Evolutionary conservation across 1,284 basidiomycete species (phyloP).

Genomic region (Puccinia polysora): DNA sequence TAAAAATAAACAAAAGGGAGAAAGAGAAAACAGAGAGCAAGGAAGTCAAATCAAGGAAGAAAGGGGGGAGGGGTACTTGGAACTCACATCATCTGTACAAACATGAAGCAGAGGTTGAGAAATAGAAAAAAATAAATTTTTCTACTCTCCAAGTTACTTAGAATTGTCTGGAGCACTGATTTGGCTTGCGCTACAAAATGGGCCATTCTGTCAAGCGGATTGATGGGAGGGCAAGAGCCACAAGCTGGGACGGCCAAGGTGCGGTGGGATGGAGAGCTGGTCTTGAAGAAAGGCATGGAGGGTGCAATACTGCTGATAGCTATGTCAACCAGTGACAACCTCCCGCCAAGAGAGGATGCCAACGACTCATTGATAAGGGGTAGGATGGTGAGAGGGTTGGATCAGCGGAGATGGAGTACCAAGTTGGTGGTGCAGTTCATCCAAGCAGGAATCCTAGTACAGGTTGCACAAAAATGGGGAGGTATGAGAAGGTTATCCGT

Average conservation of each 20-base stretch:
- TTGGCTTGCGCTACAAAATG: conserved; percentile 46
- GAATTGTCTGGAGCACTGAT: conserved; percentile 68
- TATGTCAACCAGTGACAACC: conserved; percentile 13
- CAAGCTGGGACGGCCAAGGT: too few species aligned
- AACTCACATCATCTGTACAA: conserved; percentile 56
- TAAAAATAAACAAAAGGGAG: neutral
- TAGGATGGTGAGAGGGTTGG: neutral
- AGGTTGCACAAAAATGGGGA: too few species aligned
- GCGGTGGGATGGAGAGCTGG: too few species aligned
- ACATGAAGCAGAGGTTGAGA: conserved; percentile 93
- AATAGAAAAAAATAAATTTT: conserved; percentile 96
- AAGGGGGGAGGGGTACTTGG: too few species aligned
- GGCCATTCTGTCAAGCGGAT: conserved; percentile 28
- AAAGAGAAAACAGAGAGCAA: neutral
- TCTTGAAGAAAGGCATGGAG: conserved; percentile 46
- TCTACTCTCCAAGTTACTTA: conserved; percentile 82
- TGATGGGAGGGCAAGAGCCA: conserved; percentile 3
- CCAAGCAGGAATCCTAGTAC: too few species aligned
- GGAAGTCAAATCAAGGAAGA: too few species aligned
- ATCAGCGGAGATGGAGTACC: neutral
- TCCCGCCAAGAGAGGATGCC: neutral
- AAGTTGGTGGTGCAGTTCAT: neutral
- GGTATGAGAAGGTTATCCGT: neutral
- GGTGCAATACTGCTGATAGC: conserved; percentile 47
- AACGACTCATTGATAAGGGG: neutral